These are phyloP conservation scores for Starmerella powellii DNA, from an alignment of 805 yeast genomes.

Conservation along the genomic window DNA sequence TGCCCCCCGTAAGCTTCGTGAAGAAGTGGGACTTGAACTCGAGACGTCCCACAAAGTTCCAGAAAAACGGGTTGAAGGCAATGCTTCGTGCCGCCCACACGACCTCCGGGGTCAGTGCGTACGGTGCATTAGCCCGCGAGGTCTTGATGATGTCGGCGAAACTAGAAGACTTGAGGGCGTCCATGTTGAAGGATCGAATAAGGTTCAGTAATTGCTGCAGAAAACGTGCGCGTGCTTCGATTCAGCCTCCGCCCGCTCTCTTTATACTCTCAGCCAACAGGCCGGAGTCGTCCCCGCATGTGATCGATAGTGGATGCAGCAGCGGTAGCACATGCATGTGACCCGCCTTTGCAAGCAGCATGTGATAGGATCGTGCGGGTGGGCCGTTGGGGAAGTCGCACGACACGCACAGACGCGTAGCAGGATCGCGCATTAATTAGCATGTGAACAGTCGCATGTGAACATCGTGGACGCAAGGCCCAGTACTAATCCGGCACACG, in stretches of 20 bases:
- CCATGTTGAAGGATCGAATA: neutral
- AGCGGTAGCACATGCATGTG: neutral
- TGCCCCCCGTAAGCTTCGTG: slow-evolving; percentile 61
- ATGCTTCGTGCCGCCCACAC: slow-evolving; percentile 31
- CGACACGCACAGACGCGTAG: too few species aligned
- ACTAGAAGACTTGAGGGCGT: neutral
- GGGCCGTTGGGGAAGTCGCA: too few species aligned
- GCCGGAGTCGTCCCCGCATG: neutral
- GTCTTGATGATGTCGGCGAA: neutral
- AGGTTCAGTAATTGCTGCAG: neutral
- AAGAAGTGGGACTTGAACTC: slow-evolving; percentile 70
- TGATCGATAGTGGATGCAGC: neutral
- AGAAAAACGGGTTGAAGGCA: slow-evolving; percentile 84
- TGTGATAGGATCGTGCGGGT: too few species aligned
- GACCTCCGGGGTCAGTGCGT: slow-evolving; percentile 13
- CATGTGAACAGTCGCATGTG: too few species aligned
- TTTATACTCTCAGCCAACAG: too few species aligned
- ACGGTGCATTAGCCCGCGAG: slow-evolving; percentile 7
- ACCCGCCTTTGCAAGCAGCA: too few species aligned
- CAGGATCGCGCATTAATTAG: too few species aligned
- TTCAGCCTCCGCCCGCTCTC: too few species aligned
- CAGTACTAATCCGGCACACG: neutral
- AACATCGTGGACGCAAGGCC: too few species aligned
- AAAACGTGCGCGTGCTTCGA: too few species aligned
- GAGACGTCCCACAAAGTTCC: slow-evolving; percentile 84